Percentiles rank a stretch among this genome's conserved stretches.
phyloP scores from a whole-genome alignment of 306 rosid genomes.

The Hylodesmum podocarpum region DNA sequence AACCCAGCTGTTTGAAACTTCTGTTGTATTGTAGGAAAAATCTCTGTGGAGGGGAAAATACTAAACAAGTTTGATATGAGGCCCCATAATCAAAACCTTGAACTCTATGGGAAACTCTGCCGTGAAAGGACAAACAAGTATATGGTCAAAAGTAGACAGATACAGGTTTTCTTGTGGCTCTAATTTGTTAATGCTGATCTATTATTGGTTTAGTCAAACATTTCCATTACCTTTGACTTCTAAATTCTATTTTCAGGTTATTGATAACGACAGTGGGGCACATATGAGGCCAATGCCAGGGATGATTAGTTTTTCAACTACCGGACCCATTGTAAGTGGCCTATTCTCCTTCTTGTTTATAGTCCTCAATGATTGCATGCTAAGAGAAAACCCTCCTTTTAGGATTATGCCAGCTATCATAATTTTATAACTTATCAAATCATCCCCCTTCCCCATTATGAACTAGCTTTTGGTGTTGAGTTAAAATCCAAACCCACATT shows the following conservation, averaged over 20 bases:
- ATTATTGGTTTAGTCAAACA: not conserved
- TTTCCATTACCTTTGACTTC: slow-evolving; percentile 23
- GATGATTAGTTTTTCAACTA: slow-evolving; percentile 46
- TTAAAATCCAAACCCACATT: too few relatives aligned
- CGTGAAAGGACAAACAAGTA: slow-evolving; percentile 78
- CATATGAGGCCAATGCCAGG: slow-evolving; percentile 91
- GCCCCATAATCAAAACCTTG: slow-evolving; percentile 71
- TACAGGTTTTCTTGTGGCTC: slow-evolving; percentile 60
- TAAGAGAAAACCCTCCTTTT: not conserved
- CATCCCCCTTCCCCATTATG: not conserved
- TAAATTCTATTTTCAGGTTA: slow-evolving; percentile 57
- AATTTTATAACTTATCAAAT: not conserved
- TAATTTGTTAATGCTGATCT: not conserved
- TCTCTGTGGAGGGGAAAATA: slow-evolving; percentile 75
- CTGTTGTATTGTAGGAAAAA: slow-evolving; percentile 53
- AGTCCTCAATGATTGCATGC: not conserved
- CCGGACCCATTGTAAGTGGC: slow-evolving; percentile 55
- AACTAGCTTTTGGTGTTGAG: not conserved
- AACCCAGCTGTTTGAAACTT: slow-evolving; percentile 26
- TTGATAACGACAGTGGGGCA: slow-evolving; percentile 65
- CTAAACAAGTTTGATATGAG: slow-evolving; percentile 80
- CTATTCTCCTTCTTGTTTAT: slow-evolving; percentile 18
- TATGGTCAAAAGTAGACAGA: slow-evolving; percentile 78
- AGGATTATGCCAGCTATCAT: not conserved
- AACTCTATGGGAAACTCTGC: slow-evolving; percentile 77